Evolutionary conservation across 768 basidiomycete species (phyloP), one percentile per base, ranked within the genome.

Genomic region (Mycena vulgaris): DNA sequence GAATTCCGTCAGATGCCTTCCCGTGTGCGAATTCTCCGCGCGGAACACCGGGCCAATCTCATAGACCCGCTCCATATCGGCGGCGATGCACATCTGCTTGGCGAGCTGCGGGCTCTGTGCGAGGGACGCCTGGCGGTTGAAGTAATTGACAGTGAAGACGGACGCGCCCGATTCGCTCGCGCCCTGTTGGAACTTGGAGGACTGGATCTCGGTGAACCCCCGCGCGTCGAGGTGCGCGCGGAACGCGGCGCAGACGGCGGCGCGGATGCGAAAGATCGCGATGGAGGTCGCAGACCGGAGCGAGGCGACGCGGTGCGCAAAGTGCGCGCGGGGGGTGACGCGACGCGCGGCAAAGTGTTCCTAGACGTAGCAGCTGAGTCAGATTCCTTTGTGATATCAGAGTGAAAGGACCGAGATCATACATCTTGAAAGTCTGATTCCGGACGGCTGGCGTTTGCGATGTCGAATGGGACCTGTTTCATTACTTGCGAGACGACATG

Each of bases 21-120:
- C 95, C 2, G 97, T 98, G 81, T 96, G 95, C 52, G 97, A 93
- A 80, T 98, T 90, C 82, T 98, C 97, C 13, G 97, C 97, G 69
- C 97, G 95, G 87, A 98, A 98, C 64, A 98, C 97, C 65, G 92
- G 90, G 0, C 92, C 97, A 69, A 99, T 96, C 82, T 99, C 97
- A 82, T 96, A 99, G 10, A 99, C 97, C 40, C 95, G 89, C 80
- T 98, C 97, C 77, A 98, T 96, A 83, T 98, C 97, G 59, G 95
- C 96, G 35, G 97, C 95, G 75, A 99, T 98, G 68, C 93, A 94
- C 97, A 99, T 99, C 83, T 99, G 97, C 81, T 99, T 99, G 59
- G 96, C 95, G 21, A 98, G 86, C 78, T 99, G 97, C 39, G 97
- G 97, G 40, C 94, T 96, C 80, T 99, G 97, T n/a, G 97, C 97